Conservation (phyloP, 306 rosid species). For the Quercus glauca region DNA sequence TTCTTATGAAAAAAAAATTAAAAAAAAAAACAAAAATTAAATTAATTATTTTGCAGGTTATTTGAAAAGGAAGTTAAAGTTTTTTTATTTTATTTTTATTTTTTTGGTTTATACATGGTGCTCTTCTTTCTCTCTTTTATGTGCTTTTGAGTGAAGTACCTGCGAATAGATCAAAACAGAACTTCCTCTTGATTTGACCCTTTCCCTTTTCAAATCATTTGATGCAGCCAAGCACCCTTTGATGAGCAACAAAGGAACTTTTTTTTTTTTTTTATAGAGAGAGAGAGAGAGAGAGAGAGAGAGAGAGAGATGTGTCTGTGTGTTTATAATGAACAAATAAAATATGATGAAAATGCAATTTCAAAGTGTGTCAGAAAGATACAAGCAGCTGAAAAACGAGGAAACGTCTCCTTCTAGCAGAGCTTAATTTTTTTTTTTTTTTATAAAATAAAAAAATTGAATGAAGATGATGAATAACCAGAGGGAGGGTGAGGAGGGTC, state of each 20-base stretch:
- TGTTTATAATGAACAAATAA: conserved; percentile 13
- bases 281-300: background rate
- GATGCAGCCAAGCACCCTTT: conserved; percentile 40
- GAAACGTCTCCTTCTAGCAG: conserved; percentile 80
- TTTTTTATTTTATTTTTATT: background rate
- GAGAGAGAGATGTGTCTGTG: conserved; percentile 30
- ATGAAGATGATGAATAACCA: conserved; percentile 41
- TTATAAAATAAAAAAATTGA: background rate
- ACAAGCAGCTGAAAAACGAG: conserved; percentile 72
- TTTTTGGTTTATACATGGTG: conserved; percentile 6
- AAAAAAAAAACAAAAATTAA: too few species aligned
- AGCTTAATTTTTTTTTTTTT: conserved; percentile 21
- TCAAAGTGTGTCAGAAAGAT: conserved; percentile 52
- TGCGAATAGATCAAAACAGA: conserved; percentile 64
- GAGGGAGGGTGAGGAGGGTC: conserved; percentile 50
- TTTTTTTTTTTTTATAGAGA: too few species aligned
- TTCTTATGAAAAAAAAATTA: background rate
- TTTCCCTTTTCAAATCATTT: conserved; percentile 56
- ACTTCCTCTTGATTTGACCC: conserved; percentile 67
- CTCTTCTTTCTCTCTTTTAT: conserved; percentile 16
- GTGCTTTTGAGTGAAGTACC: conserved; percentile 55
- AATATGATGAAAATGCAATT: conserved; percentile 28
- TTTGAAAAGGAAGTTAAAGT: background rate
- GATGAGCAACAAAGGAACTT: conserved; percentile 46
- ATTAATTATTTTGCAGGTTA: background rate